phyloP scores from a whole-genome alignment of 2,329 filamentous ascomycete genomes.

The Colletotrichum sp. region DNA sequence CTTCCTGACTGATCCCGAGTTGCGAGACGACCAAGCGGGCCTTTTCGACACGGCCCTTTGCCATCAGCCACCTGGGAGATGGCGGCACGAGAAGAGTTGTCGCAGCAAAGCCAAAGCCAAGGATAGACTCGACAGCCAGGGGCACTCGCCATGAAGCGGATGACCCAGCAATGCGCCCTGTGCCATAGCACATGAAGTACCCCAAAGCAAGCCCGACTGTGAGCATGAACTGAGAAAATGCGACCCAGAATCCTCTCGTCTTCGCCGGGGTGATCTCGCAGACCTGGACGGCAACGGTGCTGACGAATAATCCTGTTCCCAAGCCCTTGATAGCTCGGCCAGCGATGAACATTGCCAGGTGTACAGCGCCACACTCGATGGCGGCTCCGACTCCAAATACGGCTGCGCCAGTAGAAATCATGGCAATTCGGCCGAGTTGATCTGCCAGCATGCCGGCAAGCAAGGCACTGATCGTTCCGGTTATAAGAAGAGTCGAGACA shows the following conservation, averaged over 20 bases:
- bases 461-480: conserved; percentile 63
- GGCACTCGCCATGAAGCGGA: conserved; percentile 63
- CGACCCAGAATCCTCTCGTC: conserved; percentile 54
- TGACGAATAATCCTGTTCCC: conserved; percentile 62
- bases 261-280: conserved; percentile 63
- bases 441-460: conserved; percentile 61
- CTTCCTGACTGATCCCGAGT: neutral
- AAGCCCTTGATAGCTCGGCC: conserved; percentile 61
- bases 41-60: conserved; percentile 43
- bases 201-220: conserved; percentile 56
- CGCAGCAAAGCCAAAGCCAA: conserved; percentile 35
- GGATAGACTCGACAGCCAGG: conserved; percentile 42
- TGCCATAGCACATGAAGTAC: conserved; percentile 68
- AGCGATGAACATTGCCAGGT: conserved; percentile 56
- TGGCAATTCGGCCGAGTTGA: conserved; percentile 56
- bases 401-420: conserved; percentile 54
- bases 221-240: conserved; percentile 58
- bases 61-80: conserved; percentile 63
- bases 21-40: conserved; percentile 33
- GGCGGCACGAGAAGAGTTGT: conserved; percentile 43
- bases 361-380: conserved; percentile 38
- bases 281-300: conserved; percentile 57
- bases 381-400: conserved; percentile 59
- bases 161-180: conserved; percentile 42
- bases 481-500: conserved; percentile 64